These are phyloP conservation scores for Blastobotrys peoriensis DNA, from an alignment of 805 yeast species.

Conservation along the genomic window DNA sequence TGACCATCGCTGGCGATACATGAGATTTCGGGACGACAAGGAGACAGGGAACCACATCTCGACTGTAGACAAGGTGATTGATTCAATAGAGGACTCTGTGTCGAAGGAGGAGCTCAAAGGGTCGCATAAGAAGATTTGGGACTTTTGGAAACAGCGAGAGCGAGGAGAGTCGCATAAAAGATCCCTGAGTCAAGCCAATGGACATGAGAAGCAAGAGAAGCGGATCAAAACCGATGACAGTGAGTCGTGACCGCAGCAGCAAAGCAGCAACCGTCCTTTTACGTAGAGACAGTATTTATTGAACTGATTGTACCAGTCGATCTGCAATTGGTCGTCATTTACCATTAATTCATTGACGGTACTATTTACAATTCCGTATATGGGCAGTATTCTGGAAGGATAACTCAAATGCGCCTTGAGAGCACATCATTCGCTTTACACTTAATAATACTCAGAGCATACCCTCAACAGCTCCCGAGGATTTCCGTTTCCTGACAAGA, in stretches of 20 bases:
- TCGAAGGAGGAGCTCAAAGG: conserved; percentile 65
- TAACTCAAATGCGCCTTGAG: too few relatives aligned
- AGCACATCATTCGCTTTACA: too few relatives aligned
- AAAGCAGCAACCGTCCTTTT: too few relatives aligned
- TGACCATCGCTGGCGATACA: conserved; percentile 69
- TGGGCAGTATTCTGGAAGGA: too few relatives aligned
- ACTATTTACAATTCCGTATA: too few relatives aligned
- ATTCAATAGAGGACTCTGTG: conserved; percentile 83
- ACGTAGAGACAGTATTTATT: too few relatives aligned
- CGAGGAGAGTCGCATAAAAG: neutral
- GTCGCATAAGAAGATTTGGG: conserved; percentile 50
- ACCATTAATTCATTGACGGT: too few relatives aligned
- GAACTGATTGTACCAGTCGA: too few relatives aligned
- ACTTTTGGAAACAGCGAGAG: conserved; percentile 55
- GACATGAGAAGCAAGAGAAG: conserved; percentile 1
- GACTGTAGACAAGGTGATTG: conserved; percentile 75
- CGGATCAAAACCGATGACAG: neutral
- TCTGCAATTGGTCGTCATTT: too few relatives aligned
- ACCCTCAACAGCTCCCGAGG: conserved; percentile 46
- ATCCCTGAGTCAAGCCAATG: neutral
- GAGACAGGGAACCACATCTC: conserved; percentile 76
- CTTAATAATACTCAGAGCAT: conserved; percentile 29
- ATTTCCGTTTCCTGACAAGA: conserved; percentile 61
- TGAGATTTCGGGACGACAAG: conserved; percentile 92
- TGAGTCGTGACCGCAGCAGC: neutral